phyloP scores from a whole-genome alignment of 2,329 filamentous ascomycete species.

The Tolypocladium amazonense region DNA sequence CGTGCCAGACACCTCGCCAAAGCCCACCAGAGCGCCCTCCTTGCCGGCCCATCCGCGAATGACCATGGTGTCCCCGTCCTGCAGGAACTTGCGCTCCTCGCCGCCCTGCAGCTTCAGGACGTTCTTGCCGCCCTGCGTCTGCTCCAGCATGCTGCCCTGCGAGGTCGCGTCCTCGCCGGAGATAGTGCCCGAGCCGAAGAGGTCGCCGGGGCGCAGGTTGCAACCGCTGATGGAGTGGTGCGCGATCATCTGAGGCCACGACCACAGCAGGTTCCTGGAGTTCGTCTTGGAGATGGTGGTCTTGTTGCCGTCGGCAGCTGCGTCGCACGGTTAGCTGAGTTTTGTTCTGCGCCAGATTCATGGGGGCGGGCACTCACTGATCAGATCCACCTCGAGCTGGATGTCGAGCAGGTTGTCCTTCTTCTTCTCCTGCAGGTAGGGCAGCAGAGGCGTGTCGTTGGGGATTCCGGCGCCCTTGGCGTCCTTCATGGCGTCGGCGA shows the following conservation, averaged over 20 bases:
- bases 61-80: conserved; percentile 62
- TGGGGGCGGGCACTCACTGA: conserved; percentile 17
- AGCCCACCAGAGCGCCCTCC: conserved; percentile 60
- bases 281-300: conserved; percentile 22
- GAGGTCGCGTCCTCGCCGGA: conserved; percentile 51
- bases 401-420: conserved; percentile 25
- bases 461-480: conserved; percentile 12
- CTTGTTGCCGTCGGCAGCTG: conserved; percentile 20
- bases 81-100: conserved; percentile 58
- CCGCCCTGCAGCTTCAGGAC: conserved; percentile 50
- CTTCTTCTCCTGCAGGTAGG: conserved; percentile 44
- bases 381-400: conserved; percentile 26
- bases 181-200: conserved; percentile 72
- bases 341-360: too few relatives aligned
- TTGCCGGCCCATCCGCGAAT: conserved; percentile 57
- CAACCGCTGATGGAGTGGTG: conserved; percentile 74
- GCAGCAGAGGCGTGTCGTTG: conserved; percentile 23
- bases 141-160: conserved; percentile 62
- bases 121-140: conserved; percentile 58
- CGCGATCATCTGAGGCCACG: conserved; percentile 74
- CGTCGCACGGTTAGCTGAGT: background rate
- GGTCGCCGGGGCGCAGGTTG: conserved; percentile 61
- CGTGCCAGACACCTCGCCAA: conserved; percentile 60
- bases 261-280: conserved; percentile 52
- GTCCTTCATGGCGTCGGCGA: conserved; percentile 42